A percentile compares a stretch with the other conserved stretches of the same genome.
Conservation (phyloP, 768 basidiomycete species). For the Artomyces pyxidatus region DNA sequence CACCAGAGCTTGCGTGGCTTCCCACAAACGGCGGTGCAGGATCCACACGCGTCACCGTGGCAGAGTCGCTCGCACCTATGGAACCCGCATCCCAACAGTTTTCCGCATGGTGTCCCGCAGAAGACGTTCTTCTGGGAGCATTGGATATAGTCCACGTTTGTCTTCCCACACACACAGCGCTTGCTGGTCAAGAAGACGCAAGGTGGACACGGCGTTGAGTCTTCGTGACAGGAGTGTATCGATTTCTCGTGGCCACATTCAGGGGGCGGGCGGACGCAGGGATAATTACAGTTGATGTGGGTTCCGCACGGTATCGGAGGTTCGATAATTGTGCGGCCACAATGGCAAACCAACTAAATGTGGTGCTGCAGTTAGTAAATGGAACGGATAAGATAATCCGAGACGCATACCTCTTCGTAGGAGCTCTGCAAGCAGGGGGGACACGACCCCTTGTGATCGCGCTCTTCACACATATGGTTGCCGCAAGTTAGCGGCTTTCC, state of each 20-base stretch:
- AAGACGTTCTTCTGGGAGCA: constrained; percentile 85
- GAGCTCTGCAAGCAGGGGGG: constrained; percentile 78
- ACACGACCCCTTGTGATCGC: constrained; percentile 80
- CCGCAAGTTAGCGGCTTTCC: constrained; percentile 68
- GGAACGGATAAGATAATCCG: not conserved
- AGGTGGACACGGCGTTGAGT: constrained; percentile 64
- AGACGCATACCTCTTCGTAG: constrained; percentile 73
- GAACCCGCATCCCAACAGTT: constrained; percentile 77
- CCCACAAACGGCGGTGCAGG: constrained; percentile 70
- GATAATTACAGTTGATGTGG: constrained; percentile 66
- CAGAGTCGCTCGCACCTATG: constrained; percentile 82
- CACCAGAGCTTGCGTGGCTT: constrained; percentile 84
- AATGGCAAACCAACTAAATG: constrained; percentile 63
- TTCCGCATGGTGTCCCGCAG: constrained; percentile 78
- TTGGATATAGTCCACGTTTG: constrained; percentile 63
- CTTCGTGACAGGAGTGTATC: constrained; percentile 79
- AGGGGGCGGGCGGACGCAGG: constrained; percentile 64
- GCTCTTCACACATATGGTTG: constrained; percentile 67
- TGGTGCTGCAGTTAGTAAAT: not conserved
- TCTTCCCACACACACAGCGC: constrained; percentile 86
- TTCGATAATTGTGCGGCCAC: constrained; percentile 79
- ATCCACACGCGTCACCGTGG: constrained; percentile 76
- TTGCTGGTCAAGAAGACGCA: constrained; percentile 79
- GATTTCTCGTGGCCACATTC: constrained; percentile 78
- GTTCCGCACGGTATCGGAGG: constrained; percentile 90